Evolutionary conservation across 768 basidiomycete species (phyloP), one percentile per base, ranked within the genome.

Genomic region (Trametes gibbosa): DNA sequence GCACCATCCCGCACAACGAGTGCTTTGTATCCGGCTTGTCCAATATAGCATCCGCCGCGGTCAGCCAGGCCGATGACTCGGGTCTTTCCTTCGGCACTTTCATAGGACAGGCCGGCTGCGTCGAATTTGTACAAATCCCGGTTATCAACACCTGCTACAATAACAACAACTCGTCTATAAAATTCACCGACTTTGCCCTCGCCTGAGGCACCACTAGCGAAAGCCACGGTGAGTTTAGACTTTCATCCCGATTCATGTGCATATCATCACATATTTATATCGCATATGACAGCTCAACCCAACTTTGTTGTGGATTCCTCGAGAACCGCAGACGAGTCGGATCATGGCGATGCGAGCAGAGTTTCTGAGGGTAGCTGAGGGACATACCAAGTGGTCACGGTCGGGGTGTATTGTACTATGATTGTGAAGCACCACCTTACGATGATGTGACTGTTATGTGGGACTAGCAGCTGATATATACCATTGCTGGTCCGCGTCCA

Each of bases 131-230:
- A 3, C 23, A 42, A 8, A 45, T 58, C n/a, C 50, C 56, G 10
- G 9, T 17, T 14, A 50, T 58, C 2, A 58, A 58, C 50, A 35
- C 29, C 8, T 58, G 56, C 49, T 58, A 35, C 56, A 45, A 58
- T n/a, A 32, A 27, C 41, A 46, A 45, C 32, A 21, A 21, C 4
- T 25, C 39, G 5, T 13, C 55, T n/a, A 49, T 32, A 10, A 32
- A 4, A 5, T 32, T 49, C 55, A 21, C 39, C 13, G 47, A 56
- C 47, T 56, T 32, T 39, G 46, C 54, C 6, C 8, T 56, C 39
- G 37, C 54, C 4, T 56, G 25, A 29, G 40, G 16, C 29, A 5
- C 32, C n/a, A 13, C 16, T 17, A 21, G 45, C n/a, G 14, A 42
- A 37, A 6, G 25, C 10, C 24, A 7, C 6, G 13, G 37, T 39